Conservation (phyloP, 129 eudicot genomes). For the Artemisia argyi region DNA sequence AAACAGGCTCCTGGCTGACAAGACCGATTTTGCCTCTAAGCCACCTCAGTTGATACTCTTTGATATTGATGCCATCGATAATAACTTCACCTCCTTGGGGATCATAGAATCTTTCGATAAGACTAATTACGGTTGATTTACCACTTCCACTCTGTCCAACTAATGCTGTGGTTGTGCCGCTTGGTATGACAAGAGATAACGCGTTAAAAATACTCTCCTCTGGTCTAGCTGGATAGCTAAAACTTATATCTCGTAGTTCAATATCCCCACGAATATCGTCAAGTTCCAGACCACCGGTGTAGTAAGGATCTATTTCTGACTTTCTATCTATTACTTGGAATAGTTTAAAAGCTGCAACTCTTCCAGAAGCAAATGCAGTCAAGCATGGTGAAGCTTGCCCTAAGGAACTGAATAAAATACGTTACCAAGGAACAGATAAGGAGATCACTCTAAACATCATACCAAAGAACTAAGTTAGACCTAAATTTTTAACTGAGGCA, state of each 20-base stretch:
- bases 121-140: constrained; percentile 60
- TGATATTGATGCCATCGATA: constrained; percentile 59
- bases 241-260: constrained; percentile 47
- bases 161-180: constrained; percentile 68
- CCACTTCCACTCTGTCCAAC: constrained; percentile 85
- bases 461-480: too few relatives aligned
- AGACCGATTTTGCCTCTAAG: constrained; percentile 66
- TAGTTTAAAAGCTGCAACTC: constrained; percentile 71
- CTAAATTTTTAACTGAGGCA: too few relatives aligned
- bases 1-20: constrained; percentile 78
- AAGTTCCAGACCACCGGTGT: constrained; percentile 43
- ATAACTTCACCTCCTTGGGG: constrained; percentile 67
- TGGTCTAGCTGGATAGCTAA: constrained; percentile 69
- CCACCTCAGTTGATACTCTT: constrained; percentile 67
- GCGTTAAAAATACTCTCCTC: constrained; percentile 52
- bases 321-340: constrained; percentile 58
- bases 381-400: constrained; percentile 77
- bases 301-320: constrained; percentile 61
- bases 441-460: too few relatives aligned
- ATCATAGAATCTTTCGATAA: constrained; percentile 72
- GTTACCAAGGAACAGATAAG: too few relatives aligned
- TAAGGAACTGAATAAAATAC: constrained; percentile 40
- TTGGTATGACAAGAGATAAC: constrained; percentile 52
- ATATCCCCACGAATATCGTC: constrained; percentile 58
- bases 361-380: constrained; percentile 70